phyloP scores from a whole-genome alignment of 2,329 filamentous ascomycete genomes.

The Xylaria sp. region DNA sequence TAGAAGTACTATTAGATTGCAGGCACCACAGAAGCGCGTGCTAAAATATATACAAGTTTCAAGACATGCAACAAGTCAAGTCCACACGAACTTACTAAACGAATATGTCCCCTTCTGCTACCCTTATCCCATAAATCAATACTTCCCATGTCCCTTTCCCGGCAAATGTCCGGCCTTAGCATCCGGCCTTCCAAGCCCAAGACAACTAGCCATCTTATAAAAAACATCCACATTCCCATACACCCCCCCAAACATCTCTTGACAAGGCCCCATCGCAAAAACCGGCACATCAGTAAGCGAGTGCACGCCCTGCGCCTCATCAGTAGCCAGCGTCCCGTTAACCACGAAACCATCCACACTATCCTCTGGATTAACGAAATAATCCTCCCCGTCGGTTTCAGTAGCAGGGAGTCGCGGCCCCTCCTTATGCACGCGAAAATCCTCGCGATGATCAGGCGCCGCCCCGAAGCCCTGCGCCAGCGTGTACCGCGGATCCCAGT shows the following conservation, averaged over 20 bases:
- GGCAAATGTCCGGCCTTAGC: not conserved
- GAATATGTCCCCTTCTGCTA: too few relatives aligned
- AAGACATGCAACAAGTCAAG: not conserved
- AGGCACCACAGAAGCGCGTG: not conserved
- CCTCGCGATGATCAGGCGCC: constrained; percentile 79
- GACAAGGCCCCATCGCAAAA: constrained; percentile 82
- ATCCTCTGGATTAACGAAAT: constrained; percentile 77
- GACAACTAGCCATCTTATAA: constrained; percentile 76
- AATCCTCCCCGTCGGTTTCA: constrained; percentile 60
- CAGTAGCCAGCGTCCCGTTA: constrained; percentile 77
- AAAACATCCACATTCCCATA: constrained; percentile 79
- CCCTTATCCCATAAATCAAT: not conserved
- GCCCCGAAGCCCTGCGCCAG: constrained; percentile 78
- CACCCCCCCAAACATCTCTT: constrained; percentile 78
- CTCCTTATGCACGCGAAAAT: constrained; percentile 76
- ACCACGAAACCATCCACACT: constrained; percentile 73
- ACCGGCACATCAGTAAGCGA: constrained; percentile 82
- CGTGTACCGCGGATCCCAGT: constrained; percentile 87
- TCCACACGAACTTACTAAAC: not conserved
- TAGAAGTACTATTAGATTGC: not conserved
- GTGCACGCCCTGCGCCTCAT: constrained; percentile 76
- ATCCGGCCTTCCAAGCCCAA: constrained; percentile 63
- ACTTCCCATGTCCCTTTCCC: not conserved
- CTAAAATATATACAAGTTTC: not conserved
- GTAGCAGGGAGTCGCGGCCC: constrained; percentile 69